Evolutionary conservation across 768 basidiomycete species (phyloP), one percentile per base, ranked within the genome.

Genomic region (Leccinum olivaceopallidum): DNA sequence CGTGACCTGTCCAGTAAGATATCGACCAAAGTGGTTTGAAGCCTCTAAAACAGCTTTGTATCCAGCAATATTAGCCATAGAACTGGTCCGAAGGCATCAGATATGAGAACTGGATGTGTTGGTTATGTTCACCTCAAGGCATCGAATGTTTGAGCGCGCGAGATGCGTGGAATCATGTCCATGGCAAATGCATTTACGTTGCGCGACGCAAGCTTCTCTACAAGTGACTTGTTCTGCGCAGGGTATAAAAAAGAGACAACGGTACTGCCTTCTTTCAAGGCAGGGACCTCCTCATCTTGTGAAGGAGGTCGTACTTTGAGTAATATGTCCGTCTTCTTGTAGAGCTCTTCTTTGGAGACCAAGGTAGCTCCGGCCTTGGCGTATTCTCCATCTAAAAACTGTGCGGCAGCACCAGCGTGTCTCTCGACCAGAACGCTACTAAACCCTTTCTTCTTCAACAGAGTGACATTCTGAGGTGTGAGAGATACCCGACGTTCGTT

Each of bases 61-160:
- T 13, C 93, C 93, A n/a, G 92, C 84, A 47, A 93, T 94, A 70
- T 94, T 95, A n/a, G 89, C 87, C 93, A 95, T 95, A 26, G 92
- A 94, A 68, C 93, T 93, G 37, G 30, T 34, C 30, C 42, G 16
- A 32, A 20, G 47, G 56, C 14, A 44, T 56, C 53, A 34, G 37
- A 6, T 52, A 50, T n/a, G 57, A 32, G 62, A 47, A 53, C 53
- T 56, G 34, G 13, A 18, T 14, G 55, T 10, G 32, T 28, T 61
- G 36, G 57, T 16, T 26, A 63, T 50, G 58, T 73, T 63, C 57
- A 89, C 91, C 90, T 93, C 66, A 95, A 77, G 39, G 89, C 93
- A 75, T 95, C 93, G 64, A 94, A 95, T 22, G 89, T 89, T 73
- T 95, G 93, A 50, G 93, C 93, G 56, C 93, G 85, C 62, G 91